phyloP scores from a whole-genome alignment of 148 eudicot genomes.

The Spergularia bocconei region DNA sequence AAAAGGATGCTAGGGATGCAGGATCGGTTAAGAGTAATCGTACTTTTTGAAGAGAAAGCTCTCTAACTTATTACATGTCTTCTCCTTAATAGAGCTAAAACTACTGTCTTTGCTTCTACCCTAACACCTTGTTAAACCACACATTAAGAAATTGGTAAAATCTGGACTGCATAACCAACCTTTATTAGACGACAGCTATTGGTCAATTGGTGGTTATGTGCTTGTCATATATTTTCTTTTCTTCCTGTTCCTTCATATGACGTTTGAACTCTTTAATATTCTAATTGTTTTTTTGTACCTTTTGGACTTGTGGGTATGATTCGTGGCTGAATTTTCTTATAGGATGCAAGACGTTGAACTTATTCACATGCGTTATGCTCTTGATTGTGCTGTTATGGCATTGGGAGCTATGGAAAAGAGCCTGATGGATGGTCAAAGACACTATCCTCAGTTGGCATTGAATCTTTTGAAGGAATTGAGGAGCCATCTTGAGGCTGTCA shows the following conservation, averaged over 20 bases:
- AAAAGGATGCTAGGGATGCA: too few species aligned
- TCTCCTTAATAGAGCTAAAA: background rate
- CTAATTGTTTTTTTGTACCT: background rate
- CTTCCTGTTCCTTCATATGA: too few species aligned
- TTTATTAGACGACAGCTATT: too few species aligned
- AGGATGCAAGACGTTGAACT: constrained; percentile 96
- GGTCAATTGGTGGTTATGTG: too few species aligned
- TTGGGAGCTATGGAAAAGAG: constrained; percentile 81
- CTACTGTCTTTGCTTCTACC: background rate
- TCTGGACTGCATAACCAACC: background rate
- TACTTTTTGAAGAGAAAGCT: too few species aligned
- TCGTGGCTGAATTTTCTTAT: constrained; percentile 4
- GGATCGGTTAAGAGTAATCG: too few species aligned
- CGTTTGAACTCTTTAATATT: too few species aligned
- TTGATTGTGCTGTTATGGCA: constrained; percentile 84
- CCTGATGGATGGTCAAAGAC: constrained; percentile 45
- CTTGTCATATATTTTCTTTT: too few species aligned
- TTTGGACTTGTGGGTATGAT: background rate
- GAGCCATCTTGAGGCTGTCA: constrained; percentile 78
- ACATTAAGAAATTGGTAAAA: background rate
- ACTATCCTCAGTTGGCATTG: constrained; percentile 51
- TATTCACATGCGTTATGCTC: constrained; percentile 94
- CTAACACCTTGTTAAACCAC: constrained; percentile 1
- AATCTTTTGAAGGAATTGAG: constrained; percentile 58
- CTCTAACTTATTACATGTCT: too few species aligned